These are phyloP conservation scores for Leccinum sublutescens DNA, from an alignment of 768 basidiomycete species.

Conservation along the genomic window DNA sequence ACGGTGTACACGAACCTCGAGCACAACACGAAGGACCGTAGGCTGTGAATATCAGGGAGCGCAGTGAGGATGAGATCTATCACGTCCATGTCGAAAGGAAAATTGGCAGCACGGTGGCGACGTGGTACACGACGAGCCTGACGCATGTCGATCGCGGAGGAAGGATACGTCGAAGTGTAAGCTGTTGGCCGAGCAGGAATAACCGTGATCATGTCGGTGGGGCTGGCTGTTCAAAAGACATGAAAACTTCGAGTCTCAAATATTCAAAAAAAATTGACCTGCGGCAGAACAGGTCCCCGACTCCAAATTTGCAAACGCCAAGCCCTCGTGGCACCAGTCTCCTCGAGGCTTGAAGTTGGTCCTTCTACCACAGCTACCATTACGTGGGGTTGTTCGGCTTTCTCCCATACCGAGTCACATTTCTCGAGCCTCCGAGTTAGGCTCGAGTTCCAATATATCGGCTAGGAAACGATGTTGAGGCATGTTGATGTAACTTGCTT, in stretches of 20 bases:
- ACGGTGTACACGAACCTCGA: constrained; percentile 20
- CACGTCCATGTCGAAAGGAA: constrained; percentile 12
- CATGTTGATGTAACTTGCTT: background rate
- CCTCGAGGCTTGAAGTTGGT: background rate
- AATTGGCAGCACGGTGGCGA: background rate
- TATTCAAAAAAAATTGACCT: background rate
- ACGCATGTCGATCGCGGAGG: background rate
- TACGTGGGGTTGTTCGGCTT: background rate
- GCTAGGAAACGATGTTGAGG: background rate
- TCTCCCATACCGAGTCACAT: background rate
- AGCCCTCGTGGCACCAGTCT: background rate
- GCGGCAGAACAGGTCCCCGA: background rate
- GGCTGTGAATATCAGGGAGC: constrained; percentile 9
- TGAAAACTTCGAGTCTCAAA: background rate
- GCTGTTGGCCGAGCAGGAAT: background rate
- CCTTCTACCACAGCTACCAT: background rate
- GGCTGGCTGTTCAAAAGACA: background rate
- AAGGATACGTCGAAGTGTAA: background rate
- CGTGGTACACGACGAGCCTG: background rate
- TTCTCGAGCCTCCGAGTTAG: background rate
- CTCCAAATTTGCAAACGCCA: background rate
- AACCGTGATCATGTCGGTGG: background rate
- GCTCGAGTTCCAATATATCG: no score
- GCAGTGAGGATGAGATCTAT: constrained; percentile 12
- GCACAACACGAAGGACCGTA: constrained; percentile 13